Evolutionary conservation across 805 yeast genomes (phyloP), one percentile per base, ranked within the genome.

Genomic region (Ogataea ganodermae): DNA sequence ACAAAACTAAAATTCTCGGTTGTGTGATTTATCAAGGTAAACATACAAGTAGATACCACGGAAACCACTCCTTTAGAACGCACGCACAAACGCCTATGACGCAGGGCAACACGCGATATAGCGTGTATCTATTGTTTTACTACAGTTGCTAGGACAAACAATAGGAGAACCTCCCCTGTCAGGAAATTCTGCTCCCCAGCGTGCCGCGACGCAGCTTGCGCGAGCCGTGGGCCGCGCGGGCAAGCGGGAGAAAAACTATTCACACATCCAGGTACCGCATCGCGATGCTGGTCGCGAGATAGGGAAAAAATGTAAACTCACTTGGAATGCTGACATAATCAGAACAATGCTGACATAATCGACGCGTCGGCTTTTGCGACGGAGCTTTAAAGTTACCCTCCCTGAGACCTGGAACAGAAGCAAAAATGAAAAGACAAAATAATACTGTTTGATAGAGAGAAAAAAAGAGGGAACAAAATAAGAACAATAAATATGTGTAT

Each of bases 391-490:
- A 10, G 42, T 38, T 38, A 38, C 42, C 42, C 42, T 24, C 16
- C 23, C 33, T 4, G 24, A n/a, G 18, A 18, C 24, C 23, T 38
- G 42, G 42, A 38, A 38, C 42, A 38, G 42, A 38, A 27, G 42
- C 42, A 38, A 38, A 38, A 27, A 4, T 9, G 5, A 18, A 18
- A 18, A 3, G 33, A 36, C n/a, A 14, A 14, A 13, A 36, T 21
- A 22, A 14, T 36, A 20, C n/a, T 36, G 20, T 36, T 12, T 30
- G 3, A 5, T 33, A 17, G 36, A 20, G 10, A 8, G 10, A 33
- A 20, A 38, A 38, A 36, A 38, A 38, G 42, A 38, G 42, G 42
- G 42, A 38, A 38, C 42, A 33, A 35, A 35, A 22, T n/a, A 21
- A 22, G 17, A 35, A 35, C 26, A 22, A 22, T 35, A 35, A 22